Conservation (phyloP, 805 yeast genomes). For the Maudiozyma barnettii region DNA sequence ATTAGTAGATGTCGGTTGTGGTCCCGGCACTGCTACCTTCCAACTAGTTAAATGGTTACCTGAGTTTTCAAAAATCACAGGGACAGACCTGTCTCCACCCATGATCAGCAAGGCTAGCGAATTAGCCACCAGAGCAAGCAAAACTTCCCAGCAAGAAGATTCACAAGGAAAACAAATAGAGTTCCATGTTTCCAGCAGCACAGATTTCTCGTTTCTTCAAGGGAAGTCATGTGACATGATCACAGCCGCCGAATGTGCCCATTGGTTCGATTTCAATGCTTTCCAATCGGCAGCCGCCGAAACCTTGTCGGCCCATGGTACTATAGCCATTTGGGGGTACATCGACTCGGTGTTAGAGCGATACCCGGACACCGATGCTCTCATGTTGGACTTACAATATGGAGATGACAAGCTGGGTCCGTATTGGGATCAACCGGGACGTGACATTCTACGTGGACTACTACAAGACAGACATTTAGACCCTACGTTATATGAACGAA, state of each 20-base stretch:
- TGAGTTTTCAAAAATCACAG: conserved; percentile 42
- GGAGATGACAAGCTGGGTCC: conserved; percentile 41
- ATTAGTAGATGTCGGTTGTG: conserved; percentile 72
- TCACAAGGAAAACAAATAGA: neutral
- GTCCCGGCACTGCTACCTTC: conserved; percentile 66
- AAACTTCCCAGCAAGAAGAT: neutral
- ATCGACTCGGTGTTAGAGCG: conserved; percentile 56
- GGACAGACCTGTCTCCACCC: conserved; percentile 49
- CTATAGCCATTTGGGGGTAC: conserved; percentile 72
- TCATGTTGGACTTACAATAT: conserved; percentile 44
- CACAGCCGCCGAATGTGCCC: conserved; percentile 79
- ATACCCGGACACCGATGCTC: conserved; percentile 44
- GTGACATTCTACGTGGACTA: conserved; percentile 40
- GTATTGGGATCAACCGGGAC: conserved; percentile 84
- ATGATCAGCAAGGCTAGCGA: conserved; percentile 44
- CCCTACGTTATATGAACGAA: conserved; percentile 32
- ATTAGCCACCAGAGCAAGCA: conserved; percentile 7
- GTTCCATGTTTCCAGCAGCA: conserved; percentile 28
- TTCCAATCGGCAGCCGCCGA: conserved; percentile 44
- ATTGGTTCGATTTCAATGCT: conserved; percentile 60
- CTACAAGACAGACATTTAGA: conserved; percentile 21
- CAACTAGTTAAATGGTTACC: conserved; percentile 24
- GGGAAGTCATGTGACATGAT: conserved; percentile 41
- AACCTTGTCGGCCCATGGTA: conserved; percentile 50
- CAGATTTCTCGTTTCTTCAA: conserved; percentile 7